Percentiles rank a stretch among this genome's conserved stretches.
phyloP scores from a whole-genome alignment of 2,329 filamentous ascomycete species.

The Tolypocladium capitatum region DNA sequence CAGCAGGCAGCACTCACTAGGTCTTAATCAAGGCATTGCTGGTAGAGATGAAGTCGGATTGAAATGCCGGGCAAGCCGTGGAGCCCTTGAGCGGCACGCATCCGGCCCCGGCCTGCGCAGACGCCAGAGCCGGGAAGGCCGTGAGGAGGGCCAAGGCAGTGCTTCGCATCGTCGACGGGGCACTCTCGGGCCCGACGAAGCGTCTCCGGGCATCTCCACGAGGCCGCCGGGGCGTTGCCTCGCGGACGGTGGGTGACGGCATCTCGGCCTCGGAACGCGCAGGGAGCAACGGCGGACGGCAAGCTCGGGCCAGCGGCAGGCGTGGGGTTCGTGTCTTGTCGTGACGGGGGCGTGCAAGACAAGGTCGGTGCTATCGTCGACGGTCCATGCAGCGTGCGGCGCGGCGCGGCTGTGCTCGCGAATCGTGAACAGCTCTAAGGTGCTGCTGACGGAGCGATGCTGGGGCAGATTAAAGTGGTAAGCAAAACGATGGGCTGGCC shows the following conservation, averaged over 20 bases:
- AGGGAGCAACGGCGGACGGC: background rate
- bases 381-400: slow-evolving; percentile 1
- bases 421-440: slow-evolving; percentile 2
- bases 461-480: slow-evolving; percentile 15
- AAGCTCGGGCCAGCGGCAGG: background rate
- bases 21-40: slow-evolving; percentile 40
- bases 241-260: background rate
- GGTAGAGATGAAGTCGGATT: slow-evolving; percentile 57
- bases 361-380: background rate
- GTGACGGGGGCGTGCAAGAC: background rate
- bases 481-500: slow-evolving; percentile 13
- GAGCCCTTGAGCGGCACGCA: slow-evolving; percentile 61
- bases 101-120: slow-evolving; percentile 20
- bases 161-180: background rate
- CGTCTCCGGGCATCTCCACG: background rate
- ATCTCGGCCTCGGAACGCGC: background rate
- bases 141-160: slow-evolving; percentile 12
- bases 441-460: slow-evolving; percentile 13
- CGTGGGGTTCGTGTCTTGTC: background rate
- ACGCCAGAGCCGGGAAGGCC: slow-evolving; percentile 14
- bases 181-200: too few relatives aligned
- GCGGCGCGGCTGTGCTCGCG: background rate
- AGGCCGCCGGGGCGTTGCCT: background rate
- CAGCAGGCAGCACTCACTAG: slow-evolving; percentile 41
- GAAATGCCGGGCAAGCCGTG: slow-evolving; percentile 58